Evolutionary conservation across 1,139 yeast genomes (phyloP).

Genomic region (Debaryomycetaceae sp.): DNA sequence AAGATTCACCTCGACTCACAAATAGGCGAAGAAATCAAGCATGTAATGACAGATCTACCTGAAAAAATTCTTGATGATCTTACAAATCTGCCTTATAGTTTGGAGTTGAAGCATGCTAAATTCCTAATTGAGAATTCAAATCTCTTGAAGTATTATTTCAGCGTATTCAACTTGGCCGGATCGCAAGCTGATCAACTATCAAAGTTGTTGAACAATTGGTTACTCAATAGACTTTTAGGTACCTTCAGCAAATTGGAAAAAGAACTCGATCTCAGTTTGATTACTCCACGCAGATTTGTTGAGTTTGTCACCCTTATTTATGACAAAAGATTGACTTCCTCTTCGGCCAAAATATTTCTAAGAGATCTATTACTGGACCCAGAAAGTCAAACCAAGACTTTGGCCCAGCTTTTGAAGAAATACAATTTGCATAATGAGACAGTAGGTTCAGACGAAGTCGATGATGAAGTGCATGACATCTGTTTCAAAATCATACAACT

Average conservation of each 20-base stretch:
- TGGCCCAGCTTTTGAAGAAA: conserved; percentile 45
- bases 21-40: conserved; percentile 32
- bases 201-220: conserved; percentile 68
- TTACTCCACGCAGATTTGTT: conserved; percentile 27
- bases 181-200: conserved; percentile 16
- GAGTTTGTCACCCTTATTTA: conserved; percentile 23
- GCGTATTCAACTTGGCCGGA: conserved; percentile 30
- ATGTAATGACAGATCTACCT: conserved; percentile 58
- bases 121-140: conserved; percentile 48
- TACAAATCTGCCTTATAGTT: conserved; percentile 47
- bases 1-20: conserved; percentile 42
- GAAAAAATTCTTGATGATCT: conserved; percentile 54
- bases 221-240: conserved; percentile 79
- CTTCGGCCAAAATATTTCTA: conserved; percentile 66
- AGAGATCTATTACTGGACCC: conserved; percentile 51
- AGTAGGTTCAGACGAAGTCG: conserved; percentile 26
- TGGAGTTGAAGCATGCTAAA: conserved; percentile 69
- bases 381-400: conserved; percentile 43
- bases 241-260: conserved; percentile 52
- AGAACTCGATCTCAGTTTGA: conserved; percentile 29
- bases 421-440: conserved; percentile 49
- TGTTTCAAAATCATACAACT: conserved; percentile 51
- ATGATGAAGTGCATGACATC: conserved; percentile 45
- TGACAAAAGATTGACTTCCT: conserved; percentile 25
- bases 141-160: conserved; percentile 50